phyloP scores from a whole-genome alignment of 208 protist genomes.

The Acanthamoeba royreba region DNA sequence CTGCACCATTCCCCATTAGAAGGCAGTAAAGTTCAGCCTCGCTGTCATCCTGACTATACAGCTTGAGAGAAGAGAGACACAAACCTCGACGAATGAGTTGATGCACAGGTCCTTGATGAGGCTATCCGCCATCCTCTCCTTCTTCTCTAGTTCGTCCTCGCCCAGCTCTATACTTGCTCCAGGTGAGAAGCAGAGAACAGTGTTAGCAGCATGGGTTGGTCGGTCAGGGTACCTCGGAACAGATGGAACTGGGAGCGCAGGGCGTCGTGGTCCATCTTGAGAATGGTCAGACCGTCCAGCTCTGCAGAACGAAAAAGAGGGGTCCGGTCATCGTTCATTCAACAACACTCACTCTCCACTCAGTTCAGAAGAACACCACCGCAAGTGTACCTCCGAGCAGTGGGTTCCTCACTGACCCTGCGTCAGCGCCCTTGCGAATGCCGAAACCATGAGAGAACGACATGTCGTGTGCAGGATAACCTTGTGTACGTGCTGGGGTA shows the following conservation, averaged over 20 bases:
- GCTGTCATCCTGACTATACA: too few species aligned
- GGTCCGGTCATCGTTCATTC: too few species aligned
- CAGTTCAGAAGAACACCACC: background rate
- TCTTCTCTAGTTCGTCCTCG: background rate
- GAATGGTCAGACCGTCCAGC: background rate
- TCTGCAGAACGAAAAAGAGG: too few species aligned
- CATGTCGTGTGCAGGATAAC: too few species aligned
- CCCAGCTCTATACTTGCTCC: background rate
- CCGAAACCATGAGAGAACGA: too few species aligned
- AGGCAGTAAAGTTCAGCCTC: too few species aligned
- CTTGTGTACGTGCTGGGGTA: too few species aligned
- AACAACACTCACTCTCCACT: background rate
- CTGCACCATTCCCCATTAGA: background rate
- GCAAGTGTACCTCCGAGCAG: background rate
- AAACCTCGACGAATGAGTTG: background rate
- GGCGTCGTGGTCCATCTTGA: background rate
- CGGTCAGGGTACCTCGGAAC: background rate
- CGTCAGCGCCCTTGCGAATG: background rate
- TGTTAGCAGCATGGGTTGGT: background rate
- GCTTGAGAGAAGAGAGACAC: too few species aligned
- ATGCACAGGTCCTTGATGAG: constrained; percentile 40
- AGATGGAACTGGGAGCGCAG: background rate
- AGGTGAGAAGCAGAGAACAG: background rate
- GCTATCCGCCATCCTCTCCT: background rate
- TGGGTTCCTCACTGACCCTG: background rate